These are phyloP conservation scores for Amanita molliuscula DNA, from an alignment of 768 basidiomycete species.

Conservation along the genomic window DNA sequence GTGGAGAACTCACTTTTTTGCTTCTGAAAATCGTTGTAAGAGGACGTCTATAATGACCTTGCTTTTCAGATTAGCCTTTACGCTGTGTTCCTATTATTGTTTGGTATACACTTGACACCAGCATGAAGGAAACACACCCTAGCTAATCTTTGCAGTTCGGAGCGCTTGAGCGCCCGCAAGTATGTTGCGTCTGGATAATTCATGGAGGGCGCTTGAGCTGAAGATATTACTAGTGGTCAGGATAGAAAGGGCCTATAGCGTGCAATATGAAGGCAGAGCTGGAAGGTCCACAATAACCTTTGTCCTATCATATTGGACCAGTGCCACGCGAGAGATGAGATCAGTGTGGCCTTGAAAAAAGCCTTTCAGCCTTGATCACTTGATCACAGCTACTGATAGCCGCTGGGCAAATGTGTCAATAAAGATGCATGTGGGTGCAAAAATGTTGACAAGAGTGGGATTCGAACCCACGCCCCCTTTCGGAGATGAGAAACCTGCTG, in stretches of 20 bases:
- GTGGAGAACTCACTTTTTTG: neutral
- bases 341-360: neutral
- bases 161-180: conserved; percentile 8
- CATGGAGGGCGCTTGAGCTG: neutral
- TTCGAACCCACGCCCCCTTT: conserved; percentile 30
- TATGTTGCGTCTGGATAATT: conserved; percentile 5
- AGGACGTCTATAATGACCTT: conserved; percentile 11
- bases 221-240: neutral
- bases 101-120: neutral
- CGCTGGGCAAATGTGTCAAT: neutral
- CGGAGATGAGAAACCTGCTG: conserved; percentile 25
- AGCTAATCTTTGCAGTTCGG: conserved; percentile 12
- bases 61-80: conserved; percentile 15
- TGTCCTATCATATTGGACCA: neutral
- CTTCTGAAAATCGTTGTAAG: conserved; percentile 3
- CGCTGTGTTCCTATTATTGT: conserved; percentile 10
- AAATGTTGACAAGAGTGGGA: conserved; percentile 29
- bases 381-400: neutral
- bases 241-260: neutral
- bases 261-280: neutral
- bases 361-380: too few relatives aligned
- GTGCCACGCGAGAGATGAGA: neutral
- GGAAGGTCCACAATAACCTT: neutral
- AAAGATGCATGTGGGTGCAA: neutral
- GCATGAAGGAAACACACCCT: conserved; percentile 7